Base-by-base conservation (phyloP, 768 basidiomycete species). In the Leucocoprinus birnbaumii region DNA sequence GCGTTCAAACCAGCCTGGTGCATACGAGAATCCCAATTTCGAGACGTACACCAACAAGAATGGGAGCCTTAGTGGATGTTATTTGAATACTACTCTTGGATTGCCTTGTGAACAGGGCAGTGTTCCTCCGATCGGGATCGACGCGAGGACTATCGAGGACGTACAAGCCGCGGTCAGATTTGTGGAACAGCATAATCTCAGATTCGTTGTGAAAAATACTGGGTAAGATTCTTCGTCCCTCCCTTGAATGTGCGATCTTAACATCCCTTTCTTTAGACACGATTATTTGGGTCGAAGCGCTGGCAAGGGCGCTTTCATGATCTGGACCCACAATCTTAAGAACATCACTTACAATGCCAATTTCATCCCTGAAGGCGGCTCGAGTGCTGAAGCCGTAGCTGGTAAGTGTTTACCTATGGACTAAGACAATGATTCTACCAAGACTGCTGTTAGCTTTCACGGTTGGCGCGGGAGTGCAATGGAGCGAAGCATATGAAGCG, bases 11-110 rank as follows among this genome's bases (percentile, higher is more conserved):
- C 9, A 51, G 3, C 49, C 59, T n/a, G 56, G 59, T 25, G 48
- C 57, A 4, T 52, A 59, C 53, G 48, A 58, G 25, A n/a, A 18
- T 9, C 21, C 14, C 42, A 59, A 62, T 38, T 62, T 59, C 19
- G 58, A 59, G 16, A 37, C 53, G 6, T 58, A 43, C 24, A 51
- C 52, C 3, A 53, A 53, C 48, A 18, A 35, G 42, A 79, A 78
- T 62, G 79, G 74, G 26, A 79, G 76, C 44, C 74, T 79, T 45
- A 73, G 73, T 58, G 73, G 71, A 0, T 85, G 82, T 70, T 82
- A 79, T 80, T 35, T 19, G 40, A 73, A 83, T 53, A 74, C 73
- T 0, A 63, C 68, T 0, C 59, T 76, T 0, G 72, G 71, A 4
- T 42, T 67, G 19, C 69, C 73, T 7, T 80, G 40, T 41, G 40